Evolutionary conservation across 1,284 basidiomycete species (phyloP).

Genomic region (Ustilago sp.): DNA sequence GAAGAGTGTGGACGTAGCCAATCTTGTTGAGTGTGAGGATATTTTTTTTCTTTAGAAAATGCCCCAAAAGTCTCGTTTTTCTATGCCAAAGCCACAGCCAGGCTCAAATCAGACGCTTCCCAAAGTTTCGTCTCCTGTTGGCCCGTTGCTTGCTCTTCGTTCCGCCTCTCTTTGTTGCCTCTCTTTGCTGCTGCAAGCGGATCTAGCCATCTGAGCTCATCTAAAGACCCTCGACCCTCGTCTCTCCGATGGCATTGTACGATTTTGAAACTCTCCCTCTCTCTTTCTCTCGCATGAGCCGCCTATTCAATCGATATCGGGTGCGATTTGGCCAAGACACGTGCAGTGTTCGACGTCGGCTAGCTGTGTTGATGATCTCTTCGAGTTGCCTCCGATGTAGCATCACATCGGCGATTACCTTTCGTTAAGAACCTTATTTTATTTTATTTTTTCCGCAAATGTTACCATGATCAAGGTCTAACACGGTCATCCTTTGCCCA

Average conservation of each 20-base stretch:
- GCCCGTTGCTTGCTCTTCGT: neutral
- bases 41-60: neutral
- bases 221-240: constrained; percentile 5
- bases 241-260: constrained; percentile 1
- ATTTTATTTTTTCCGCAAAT: neutral
- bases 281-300: neutral
- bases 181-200: constrained; percentile 2
- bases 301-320: constrained; percentile 4
- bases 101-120: constrained; percentile 5
- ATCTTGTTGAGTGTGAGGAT: neutral
- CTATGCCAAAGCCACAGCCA: neutral
- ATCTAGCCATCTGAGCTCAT: constrained; percentile 8
- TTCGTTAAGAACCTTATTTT: neutral
- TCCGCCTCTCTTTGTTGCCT: neutral
- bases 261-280: neutral
- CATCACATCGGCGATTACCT: neutral
- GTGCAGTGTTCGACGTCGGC: constrained; percentile 4
- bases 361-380: neutral
- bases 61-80: constrained; percentile 6
- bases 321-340: constrained; percentile 1
- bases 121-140: constrained; percentile 14
- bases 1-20: neutral
- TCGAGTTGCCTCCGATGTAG: neutral
- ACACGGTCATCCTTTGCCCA: neutral
- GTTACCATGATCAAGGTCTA: neutral